These are phyloP conservation scores for Borovskyia barvae DNA, from an alignment of 208 protist species.

Conservation along the genomic window DNA sequence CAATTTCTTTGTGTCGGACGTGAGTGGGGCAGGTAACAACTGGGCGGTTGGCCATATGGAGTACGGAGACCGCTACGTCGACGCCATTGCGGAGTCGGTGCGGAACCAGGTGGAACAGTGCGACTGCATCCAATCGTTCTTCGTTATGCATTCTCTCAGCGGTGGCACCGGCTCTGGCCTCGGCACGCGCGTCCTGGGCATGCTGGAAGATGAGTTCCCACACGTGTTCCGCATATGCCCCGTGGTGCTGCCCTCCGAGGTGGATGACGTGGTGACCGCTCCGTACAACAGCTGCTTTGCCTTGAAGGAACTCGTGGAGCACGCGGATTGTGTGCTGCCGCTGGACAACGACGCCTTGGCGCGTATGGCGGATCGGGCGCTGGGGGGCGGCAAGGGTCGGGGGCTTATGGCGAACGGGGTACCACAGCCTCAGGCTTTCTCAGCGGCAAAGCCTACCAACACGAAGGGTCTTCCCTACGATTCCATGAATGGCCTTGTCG, in stretches of 20 bases:
- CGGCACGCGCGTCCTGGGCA: slow-evolving; percentile 88
- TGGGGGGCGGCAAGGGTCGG: slow-evolving; percentile 4
- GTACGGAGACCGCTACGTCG: slow-evolving; percentile 90
- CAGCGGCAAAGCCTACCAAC: slow-evolving; percentile 65
- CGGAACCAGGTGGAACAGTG: slow-evolving; percentile 90
- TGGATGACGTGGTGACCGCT: slow-evolving; percentile 95
- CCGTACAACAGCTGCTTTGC: slow-evolving; percentile 96
- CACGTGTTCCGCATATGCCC: slow-evolving; percentile 87
- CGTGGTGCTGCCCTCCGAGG: slow-evolving; percentile 87
- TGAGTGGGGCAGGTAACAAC: slow-evolving; percentile 91
- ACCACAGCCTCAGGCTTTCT: slow-evolving; percentile 45
- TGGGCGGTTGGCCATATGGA: slow-evolving; percentile 93
- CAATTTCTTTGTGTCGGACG: slow-evolving; percentile 86
- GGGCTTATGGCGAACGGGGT: slow-evolving; percentile 18
- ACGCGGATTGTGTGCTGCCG: slow-evolving; percentile 93
- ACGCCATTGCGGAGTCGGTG: slow-evolving; percentile 82
- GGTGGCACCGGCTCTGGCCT: slow-evolving; percentile 97
- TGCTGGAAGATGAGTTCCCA: slow-evolving; percentile 94
- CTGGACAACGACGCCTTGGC: slow-evolving; percentile 93
- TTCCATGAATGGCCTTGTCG: slow-evolving; percentile 96
- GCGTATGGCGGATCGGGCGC: slow-evolving; percentile 77
- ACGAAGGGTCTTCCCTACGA: slow-evolving; percentile 90
- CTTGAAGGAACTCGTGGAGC: slow-evolving; percentile 89
- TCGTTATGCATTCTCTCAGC: slow-evolving; percentile 95
- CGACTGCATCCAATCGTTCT: slow-evolving; percentile 95